phyloP scores from a whole-genome alignment of 2,329 filamentous ascomycete genomes.

The Clonostachys solani region DNA sequence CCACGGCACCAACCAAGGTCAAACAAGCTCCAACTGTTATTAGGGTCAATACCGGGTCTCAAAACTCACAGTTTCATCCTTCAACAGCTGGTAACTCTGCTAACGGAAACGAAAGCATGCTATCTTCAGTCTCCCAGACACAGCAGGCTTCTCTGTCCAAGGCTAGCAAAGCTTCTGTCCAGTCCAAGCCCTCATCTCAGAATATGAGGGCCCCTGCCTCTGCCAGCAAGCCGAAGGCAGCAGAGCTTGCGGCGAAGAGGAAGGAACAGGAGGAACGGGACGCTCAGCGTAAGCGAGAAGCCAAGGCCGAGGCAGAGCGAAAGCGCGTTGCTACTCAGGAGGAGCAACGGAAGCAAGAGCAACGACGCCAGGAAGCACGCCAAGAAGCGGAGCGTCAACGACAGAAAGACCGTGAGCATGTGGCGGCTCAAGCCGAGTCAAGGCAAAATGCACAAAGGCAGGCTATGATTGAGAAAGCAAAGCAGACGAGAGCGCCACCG shows the following conservation, averaged over 20 bases:
- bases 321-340: slow-evolving; percentile 66
- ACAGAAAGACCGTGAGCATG: slow-evolving; percentile 56
- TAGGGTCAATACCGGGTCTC: slow-evolving; percentile 63
- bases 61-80: slow-evolving; percentile 49
- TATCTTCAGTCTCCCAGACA: slow-evolving; percentile 24
- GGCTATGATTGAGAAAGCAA: slow-evolving; percentile 59
- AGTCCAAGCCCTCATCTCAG: slow-evolving; percentile 48
- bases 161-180: slow-evolving; percentile 61
- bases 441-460: slow-evolving; percentile 65
- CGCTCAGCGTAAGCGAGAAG: slow-evolving; percentile 72
- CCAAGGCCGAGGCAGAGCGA: slow-evolving; percentile 76
- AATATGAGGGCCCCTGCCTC: slow-evolving; percentile 61
- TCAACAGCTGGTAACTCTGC: slow-evolving; percentile 41
- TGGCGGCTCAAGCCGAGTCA: slow-evolving; percentile 56
- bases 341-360: slow-evolving; percentile 58
- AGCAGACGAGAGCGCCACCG: slow-evolving; percentile 59
- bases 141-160: slow-evolving; percentile 54
- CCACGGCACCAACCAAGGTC: slow-evolving; percentile 46
- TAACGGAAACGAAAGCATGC: slow-evolving; percentile 41
- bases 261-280: slow-evolving; percentile 83
- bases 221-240: slow-evolving; percentile 62
- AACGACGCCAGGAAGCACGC: slow-evolving; percentile 55
- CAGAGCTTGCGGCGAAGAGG: slow-evolving; percentile 74
- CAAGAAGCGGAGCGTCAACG: slow-evolving; percentile 59
- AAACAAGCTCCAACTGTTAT: slow-evolving; percentile 69